Evolutionary conservation across 2,329 filamentous ascomycete genomes (phyloP).

Genomic region (Calonectria naviculata): DNA sequence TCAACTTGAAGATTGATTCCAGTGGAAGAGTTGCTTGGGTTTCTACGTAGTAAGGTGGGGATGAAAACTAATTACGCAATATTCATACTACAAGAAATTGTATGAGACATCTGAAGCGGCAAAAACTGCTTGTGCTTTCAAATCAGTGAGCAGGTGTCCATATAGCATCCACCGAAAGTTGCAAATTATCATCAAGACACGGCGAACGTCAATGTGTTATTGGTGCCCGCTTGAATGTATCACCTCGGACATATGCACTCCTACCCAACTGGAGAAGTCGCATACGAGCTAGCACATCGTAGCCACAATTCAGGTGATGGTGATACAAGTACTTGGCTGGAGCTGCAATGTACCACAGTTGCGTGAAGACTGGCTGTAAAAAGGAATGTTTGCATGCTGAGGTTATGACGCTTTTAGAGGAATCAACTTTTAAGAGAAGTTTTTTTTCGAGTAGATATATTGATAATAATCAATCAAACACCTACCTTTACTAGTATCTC

Average conservation of each 20-base stretch:
- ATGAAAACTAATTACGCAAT: background rate
- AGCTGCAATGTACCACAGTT: too few relatives aligned
- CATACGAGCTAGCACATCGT: background rate
- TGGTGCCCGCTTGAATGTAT: background rate
- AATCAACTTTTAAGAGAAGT: too few relatives aligned
- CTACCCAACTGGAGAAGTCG: background rate
- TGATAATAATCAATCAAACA: too few relatives aligned
- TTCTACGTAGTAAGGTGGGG: background rate
- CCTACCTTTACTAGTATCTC: too few relatives aligned
- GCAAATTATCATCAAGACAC: background rate
- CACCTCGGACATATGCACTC: background rate
- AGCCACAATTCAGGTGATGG: too few relatives aligned
- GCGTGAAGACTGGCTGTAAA: too few relatives aligned
- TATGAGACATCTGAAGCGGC: too few relatives aligned
- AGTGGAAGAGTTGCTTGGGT: background rate
- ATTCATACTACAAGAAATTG: background rate
- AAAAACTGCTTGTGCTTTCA: background rate
- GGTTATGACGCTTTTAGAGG: too few relatives aligned
- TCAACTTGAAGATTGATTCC: background rate
- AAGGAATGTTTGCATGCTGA: too few relatives aligned
- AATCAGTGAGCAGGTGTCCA: background rate
- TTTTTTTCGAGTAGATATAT: too few relatives aligned
- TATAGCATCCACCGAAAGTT: background rate
- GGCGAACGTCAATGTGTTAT: background rate
- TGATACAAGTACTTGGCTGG: background rate